Conservation (phyloP, 129 eudicot genomes). For the carrot (Daucus carota) region DNA sequence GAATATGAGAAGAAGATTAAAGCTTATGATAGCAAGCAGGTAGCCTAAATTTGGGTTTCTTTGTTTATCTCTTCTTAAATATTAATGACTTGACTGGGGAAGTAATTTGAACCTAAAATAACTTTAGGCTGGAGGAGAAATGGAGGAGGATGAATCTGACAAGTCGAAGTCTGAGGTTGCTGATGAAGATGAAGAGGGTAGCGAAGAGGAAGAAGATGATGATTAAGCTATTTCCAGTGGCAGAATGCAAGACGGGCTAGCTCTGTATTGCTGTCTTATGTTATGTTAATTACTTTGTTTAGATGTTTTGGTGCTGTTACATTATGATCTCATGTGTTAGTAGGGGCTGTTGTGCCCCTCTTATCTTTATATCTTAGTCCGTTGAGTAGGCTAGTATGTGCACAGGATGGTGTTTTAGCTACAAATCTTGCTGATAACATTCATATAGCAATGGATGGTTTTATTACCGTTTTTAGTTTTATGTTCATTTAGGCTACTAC, state of each 20-base stretch:
- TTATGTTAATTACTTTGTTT: background rate
- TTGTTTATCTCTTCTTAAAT: background rate
- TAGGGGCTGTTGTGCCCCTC: background rate
- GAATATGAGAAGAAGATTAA: constrained; percentile 49
- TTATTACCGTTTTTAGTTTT: background rate
- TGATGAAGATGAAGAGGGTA: constrained; percentile 26
- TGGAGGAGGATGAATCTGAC: constrained; percentile 54
- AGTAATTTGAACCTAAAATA: background rate
- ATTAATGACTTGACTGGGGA: background rate
- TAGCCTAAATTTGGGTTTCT: background rate
- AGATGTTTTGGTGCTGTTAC: background rate
- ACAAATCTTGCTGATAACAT: background rate
- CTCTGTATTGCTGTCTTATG: background rate
- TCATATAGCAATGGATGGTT: background rate
- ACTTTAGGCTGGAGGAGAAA: background rate
- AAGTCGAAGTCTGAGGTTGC: constrained; percentile 72
- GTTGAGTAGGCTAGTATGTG: background rate
- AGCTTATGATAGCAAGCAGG: constrained; percentile 54
- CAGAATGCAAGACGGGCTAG: background rate
- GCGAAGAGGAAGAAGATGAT: background rate
- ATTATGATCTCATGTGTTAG: background rate
- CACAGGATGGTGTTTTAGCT: background rate
- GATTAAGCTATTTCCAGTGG: background rate
- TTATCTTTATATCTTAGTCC: background rate
- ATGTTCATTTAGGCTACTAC: background rate